Conservation (phyloP, 257 asterid genomes). For the Lavandula angustifolia region DNA sequence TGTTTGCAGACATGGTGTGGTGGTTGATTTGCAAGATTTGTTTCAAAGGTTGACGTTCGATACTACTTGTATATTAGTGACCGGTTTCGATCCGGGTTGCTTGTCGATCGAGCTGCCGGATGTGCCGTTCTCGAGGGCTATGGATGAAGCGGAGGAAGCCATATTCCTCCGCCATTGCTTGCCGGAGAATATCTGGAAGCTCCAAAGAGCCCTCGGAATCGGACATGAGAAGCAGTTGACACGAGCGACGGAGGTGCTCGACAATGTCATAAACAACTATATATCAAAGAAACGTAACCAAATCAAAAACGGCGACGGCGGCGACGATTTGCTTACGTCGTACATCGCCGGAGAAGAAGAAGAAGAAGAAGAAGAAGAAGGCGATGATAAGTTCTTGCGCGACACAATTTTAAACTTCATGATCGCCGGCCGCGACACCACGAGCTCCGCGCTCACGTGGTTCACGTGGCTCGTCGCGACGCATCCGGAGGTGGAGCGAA, state of each 20-base stretch:
- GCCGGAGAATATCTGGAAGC: slow-evolving; percentile 55
- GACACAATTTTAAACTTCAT: slow-evolving; percentile 59
- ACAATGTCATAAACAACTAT: slow-evolving; percentile 45
- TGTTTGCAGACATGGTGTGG: slow-evolving; percentile 23
- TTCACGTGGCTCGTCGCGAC: slow-evolving; percentile 59
- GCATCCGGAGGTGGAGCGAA: slow-evolving; percentile 48
- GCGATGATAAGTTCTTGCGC: slow-evolving; percentile 47
- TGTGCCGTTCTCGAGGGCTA: slow-evolving; percentile 59
- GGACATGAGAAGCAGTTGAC: slow-evolving; percentile 47
- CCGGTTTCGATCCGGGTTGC: slow-evolving; percentile 68
- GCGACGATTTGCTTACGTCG: slow-evolving; percentile 51
- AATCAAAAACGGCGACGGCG: slow-evolving; percentile 21
- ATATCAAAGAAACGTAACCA: slow-evolving; percentile 47
- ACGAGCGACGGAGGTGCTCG: slow-evolving; percentile 46
- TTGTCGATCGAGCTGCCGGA: slow-evolving; percentile 48
- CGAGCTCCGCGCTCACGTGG: slow-evolving; percentile 69
- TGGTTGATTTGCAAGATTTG: slow-evolving; percentile 58
- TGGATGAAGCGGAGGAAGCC: slow-evolving; percentile 70
- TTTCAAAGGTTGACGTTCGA: slow-evolving; percentile 65
- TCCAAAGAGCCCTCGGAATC: slow-evolving; percentile 39
- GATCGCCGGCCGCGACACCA: slow-evolving; percentile 71
- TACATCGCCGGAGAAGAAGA: slow-evolving; percentile 44
- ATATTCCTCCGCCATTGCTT: slow-evolving; percentile 52
- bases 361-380: slow-evolving; percentile 11
- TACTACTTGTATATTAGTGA: slow-evolving; percentile 53